A percentile compares a stretch with the other conserved stretches of the same genome.
Evolutionary conservation across 208 protist species (phyloP).

Genomic region (Trypanosoma platydactyli): DNA sequence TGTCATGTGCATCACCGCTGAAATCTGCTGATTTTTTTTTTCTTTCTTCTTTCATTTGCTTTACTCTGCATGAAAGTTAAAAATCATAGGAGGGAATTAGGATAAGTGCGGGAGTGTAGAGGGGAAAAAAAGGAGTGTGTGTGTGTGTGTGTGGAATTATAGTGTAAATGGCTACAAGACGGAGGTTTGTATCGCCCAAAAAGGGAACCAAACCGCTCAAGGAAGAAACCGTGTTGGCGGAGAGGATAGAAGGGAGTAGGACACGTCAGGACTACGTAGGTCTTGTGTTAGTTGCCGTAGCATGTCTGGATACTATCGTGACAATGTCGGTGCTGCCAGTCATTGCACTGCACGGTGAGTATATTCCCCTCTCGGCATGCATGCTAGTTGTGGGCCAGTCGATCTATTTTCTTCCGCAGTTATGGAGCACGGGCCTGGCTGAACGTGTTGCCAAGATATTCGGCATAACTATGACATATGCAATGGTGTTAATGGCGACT

Average conservation of each 20-base stretch:
- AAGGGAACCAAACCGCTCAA: not conserved
- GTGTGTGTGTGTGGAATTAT: not conserved
- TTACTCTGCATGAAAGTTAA: too few species aligned
- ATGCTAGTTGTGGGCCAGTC: constrained; percentile 36
- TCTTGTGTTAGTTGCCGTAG: constrained; percentile 1
- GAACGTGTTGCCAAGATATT: constrained; percentile 43
- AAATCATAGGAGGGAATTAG: too few species aligned
- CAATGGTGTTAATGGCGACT: constrained; percentile 43
- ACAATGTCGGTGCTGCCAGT: constrained; percentile 8
- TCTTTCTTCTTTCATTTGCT: too few species aligned
- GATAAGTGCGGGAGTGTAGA: too few species aligned
- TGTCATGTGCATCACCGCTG: not conserved
- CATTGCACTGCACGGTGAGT: constrained; percentile 4
- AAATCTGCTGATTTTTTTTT: not conserved
- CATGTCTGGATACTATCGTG: constrained; percentile 19
- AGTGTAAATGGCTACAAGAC: not conserved
- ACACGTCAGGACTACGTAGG: not conserved
- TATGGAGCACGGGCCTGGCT: constrained; percentile 38
- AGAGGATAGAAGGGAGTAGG: not conserved
- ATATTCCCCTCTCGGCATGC: constrained; percentile 13
- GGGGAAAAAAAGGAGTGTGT: too few species aligned
- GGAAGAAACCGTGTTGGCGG: not conserved
- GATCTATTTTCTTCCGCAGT: constrained; percentile 62
- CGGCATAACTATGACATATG: constrained; percentile 26
- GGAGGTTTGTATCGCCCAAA: not conserved